Conservation (phyloP, 176 grass and related monocot genomes). For the Carex pumila region DNA sequence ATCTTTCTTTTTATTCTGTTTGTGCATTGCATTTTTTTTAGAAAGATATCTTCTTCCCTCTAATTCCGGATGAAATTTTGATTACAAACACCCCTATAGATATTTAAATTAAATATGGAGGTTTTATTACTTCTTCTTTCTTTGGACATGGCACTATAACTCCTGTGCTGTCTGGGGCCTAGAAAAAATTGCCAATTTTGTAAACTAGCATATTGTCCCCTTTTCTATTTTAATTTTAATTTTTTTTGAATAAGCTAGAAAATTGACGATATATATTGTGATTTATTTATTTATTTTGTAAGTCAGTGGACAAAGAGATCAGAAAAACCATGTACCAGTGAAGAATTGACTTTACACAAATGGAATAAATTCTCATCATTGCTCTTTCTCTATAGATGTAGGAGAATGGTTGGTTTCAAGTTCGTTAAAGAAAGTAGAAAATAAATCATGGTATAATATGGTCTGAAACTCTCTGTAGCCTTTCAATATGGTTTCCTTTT, state of each 20-base stretch:
- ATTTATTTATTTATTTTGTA: background rate
- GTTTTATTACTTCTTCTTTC: background rate
- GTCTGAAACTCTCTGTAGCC: background rate
- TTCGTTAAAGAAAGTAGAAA: background rate
- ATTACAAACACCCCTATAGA: background rate
- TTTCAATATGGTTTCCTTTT: conserved; percentile 8
- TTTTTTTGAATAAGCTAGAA: background rate
- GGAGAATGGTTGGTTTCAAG: background rate
- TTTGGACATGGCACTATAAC: background rate
- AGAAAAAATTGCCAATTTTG: background rate
- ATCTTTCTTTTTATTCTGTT: too few species aligned
- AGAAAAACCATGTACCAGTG: too few species aligned
- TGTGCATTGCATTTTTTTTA: too few species aligned
- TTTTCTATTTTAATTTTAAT: too few species aligned
- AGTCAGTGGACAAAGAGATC: background rate
- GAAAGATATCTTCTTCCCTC: too few species aligned
- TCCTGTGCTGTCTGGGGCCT: background rate
- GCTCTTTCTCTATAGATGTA: background rate
- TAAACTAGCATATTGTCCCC: background rate
- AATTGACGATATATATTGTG: background rate
- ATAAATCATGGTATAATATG: background rate
- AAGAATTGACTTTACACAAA: background rate
- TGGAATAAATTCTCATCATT: conserved; percentile 1
- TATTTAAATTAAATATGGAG: background rate
- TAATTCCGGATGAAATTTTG: too few species aligned